A percentile compares a stretch with the other conserved stretches of the same genome.
These are phyloP conservation scores for Pythium oligandrum DNA, from an alignment of 352 stramenopile species.

Conservation along the genomic window DNA sequence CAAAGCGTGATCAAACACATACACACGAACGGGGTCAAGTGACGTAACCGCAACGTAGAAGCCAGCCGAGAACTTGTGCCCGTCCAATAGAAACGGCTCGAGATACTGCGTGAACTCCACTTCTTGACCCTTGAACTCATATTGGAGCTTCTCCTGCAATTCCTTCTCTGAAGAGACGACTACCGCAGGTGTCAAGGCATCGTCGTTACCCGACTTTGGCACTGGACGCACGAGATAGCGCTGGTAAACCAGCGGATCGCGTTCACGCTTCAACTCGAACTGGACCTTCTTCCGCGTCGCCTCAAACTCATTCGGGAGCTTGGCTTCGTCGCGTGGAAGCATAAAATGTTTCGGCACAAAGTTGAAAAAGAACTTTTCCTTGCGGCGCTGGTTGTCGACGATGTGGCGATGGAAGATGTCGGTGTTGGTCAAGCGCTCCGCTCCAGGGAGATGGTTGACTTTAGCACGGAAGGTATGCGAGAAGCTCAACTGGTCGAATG, in stretches of 20 bases:
- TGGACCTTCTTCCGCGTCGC: constrained; percentile 41
- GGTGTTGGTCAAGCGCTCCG: constrained; percentile 33
- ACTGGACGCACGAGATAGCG: constrained; percentile 58
- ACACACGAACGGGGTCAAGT: constrained; percentile 78
- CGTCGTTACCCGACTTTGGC: constrained; percentile 28
- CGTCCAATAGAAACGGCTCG: constrained; percentile 81
- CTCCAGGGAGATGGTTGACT: constrained; percentile 70
- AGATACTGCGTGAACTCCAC: constrained; percentile 74
- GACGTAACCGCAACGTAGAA: constrained; percentile 86
- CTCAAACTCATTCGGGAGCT: constrained; percentile 40
- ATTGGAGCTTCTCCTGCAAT: constrained; percentile 35
- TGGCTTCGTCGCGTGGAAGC: constrained; percentile 52
- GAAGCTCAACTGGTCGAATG: constrained; percentile 36
- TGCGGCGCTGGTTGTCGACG: constrained; percentile 30
- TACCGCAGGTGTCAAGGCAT: constrained; percentile 13
- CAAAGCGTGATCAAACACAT: constrained; percentile 70
- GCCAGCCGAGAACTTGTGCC: constrained; percentile 84
- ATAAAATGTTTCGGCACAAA: constrained; percentile 54
- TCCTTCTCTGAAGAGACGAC: constrained; percentile 48
- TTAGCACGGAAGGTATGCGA: constrained; percentile 37
- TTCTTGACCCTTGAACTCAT: constrained; percentile 39
- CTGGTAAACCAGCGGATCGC: constrained; percentile 50
- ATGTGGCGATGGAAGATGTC: constrained; percentile 49
- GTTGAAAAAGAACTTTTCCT: constrained; percentile 66
- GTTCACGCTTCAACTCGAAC: constrained; percentile 43